phyloP scores from a whole-genome alignment of 257 asterid genomes.

The Capsicum pubescens region DNA sequence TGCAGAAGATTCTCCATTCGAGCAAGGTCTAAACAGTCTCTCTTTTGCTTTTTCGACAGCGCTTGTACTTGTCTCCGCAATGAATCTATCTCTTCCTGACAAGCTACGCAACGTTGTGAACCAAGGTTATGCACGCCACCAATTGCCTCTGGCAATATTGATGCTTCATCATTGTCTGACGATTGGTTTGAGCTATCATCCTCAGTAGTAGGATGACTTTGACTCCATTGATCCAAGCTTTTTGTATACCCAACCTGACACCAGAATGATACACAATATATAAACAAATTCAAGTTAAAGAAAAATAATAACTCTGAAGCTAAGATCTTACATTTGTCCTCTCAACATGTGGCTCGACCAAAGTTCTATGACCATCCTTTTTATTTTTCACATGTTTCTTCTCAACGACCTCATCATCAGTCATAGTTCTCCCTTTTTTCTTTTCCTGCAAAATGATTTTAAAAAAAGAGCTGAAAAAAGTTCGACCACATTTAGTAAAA shows the following conservation, averaged over 20 bases:
- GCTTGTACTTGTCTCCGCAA: background rate
- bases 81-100: slow-evolving; percentile 19
- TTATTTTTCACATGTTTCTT: background rate
- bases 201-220: background rate
- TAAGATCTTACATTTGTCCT: background rate
- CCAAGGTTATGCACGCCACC: background rate
- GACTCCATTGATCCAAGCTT: background rate
- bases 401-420: background rate
- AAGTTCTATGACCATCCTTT: background rate
- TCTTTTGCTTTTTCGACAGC: background rate
- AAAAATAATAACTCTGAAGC: background rate
- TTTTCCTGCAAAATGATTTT: background rate
- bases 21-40: background rate
- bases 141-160: background rate
- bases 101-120: background rate
- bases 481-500: background rate
- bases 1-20: background rate
- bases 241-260: background rate
- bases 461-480: background rate
- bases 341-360: background rate
- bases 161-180: background rate
- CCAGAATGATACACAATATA: background rate
- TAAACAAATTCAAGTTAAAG: background rate
- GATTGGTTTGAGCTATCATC: slow-evolving; percentile 4
- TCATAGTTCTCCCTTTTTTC: background rate